phyloP scores from a whole-genome alignment of 2,329 filamentous ascomycete genomes.

The Alternaria solani region DNA sequence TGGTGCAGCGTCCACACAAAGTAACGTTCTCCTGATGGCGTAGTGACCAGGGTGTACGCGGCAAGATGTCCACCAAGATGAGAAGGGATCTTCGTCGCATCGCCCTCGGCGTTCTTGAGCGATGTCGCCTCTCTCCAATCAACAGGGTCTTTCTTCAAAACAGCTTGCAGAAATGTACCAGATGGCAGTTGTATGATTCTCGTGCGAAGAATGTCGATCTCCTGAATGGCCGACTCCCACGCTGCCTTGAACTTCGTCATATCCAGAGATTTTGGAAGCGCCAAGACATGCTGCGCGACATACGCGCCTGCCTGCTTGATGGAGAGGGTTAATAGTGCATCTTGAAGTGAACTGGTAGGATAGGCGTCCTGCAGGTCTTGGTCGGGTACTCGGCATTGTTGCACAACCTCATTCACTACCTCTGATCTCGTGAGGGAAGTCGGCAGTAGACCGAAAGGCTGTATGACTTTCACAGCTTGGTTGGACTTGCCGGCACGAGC shows the following conservation, averaged over 20 bases:
- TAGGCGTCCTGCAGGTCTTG: constrained; percentile 50
- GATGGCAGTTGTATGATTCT: constrained; percentile 45
- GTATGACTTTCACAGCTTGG: constrained; percentile 17
- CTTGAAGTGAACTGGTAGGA: constrained; percentile 54
- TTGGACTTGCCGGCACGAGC: constrained; percentile 1
- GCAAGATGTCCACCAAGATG: constrained; percentile 35
- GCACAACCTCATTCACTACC: constrained; percentile 30
- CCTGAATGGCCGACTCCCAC: constrained; percentile 57
- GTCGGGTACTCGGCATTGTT: constrained; percentile 33
- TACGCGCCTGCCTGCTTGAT: constrained; percentile 59
- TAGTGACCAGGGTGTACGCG: constrained; percentile 38
- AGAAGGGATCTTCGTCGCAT: constrained; percentile 26
- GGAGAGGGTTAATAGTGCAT: constrained; percentile 58
- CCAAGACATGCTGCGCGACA: constrained; percentile 56
- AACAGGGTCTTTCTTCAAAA: constrained; percentile 39
- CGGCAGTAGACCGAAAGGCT: constrained; percentile 35
- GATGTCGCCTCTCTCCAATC: constrained; percentile 33
- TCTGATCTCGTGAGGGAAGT: constrained; percentile 16
- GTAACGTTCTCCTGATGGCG: constrained; percentile 26
- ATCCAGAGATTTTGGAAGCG: constrained; percentile 51
- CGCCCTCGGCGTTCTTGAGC: constrained; percentile 27
- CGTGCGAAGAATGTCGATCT: constrained; percentile 60
- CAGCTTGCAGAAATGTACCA: constrained; percentile 39
- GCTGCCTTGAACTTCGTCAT: constrained; percentile 55
- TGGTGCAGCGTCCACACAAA: constrained; percentile 54